These are phyloP conservation scores for Colletotrichum orchidophilum DNA, from an alignment of 2,329 filamentous ascomycete genomes.

Conservation along the genomic window DNA sequence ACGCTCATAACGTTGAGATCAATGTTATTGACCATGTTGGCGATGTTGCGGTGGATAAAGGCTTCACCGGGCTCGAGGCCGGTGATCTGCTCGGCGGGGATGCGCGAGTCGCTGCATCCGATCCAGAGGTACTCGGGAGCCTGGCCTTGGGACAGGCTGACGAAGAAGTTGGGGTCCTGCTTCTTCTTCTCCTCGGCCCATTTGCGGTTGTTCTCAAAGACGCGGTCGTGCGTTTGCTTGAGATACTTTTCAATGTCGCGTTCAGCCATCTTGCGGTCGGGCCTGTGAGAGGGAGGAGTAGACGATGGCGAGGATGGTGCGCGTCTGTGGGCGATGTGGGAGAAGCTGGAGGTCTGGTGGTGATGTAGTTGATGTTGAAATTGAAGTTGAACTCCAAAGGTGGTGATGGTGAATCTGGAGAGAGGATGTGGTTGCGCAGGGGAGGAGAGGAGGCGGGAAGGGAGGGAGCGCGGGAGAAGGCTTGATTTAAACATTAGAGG, in stretches of 20 bases:
- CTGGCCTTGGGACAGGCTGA: constrained; percentile 71
- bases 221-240: constrained; percentile 69
- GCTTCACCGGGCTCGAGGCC: constrained; percentile 88
- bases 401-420: neutral
- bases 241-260: constrained; percentile 57
- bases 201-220: constrained; percentile 74
- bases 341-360: constrained; percentile 3
- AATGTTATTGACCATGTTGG: constrained; percentile 83
- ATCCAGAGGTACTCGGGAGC: constrained; percentile 83
- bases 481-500: constrained; percentile 26
- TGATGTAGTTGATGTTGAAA: neutral
- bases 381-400: neutral
- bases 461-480: constrained; percentile 18
- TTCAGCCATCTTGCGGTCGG: constrained; percentile 31
- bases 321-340: constrained; percentile 6
- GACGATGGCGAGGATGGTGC: neutral
- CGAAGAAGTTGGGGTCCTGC: constrained; percentile 73
- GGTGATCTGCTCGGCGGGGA: constrained; percentile 89
- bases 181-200: constrained; percentile 70
- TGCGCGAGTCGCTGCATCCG: constrained; percentile 89
- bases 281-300: neutral
- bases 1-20: constrained; percentile 85
- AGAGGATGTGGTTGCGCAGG: constrained; percentile 11
- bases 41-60: constrained; percentile 95
- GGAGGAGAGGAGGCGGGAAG: neutral